Evolutionary conservation across 2,329 filamentous ascomycete species (phyloP), one percentile per base, ranked within the genome.

Genomic region (Chaetoscypha palmicola): DNA sequence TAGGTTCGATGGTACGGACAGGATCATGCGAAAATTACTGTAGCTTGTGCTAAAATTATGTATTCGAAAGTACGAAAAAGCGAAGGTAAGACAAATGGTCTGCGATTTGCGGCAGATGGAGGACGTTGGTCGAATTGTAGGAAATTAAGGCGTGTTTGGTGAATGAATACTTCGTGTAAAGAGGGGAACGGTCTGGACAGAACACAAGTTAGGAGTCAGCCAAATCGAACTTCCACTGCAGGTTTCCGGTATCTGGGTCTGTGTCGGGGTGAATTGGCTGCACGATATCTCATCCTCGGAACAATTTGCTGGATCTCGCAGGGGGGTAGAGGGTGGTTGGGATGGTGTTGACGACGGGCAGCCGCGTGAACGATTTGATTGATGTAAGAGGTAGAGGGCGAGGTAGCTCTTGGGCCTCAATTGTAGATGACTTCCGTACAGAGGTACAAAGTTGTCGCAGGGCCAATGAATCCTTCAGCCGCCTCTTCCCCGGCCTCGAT

Each of bases 151-250:
- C 21, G 8, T 24, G 39, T 35, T 23, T 41, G 12, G 39, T 34
- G 39, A 33, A 41, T 34, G 21, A 26, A 41, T 28, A 20, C 30
- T 41, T 41, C 19, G 48, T 50, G 54, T 57, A 30, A 52, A 53
- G 51, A 47, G 57, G 43, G 54, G 43, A 47, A 46, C 46, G 46
- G 53, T 49, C 50, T 58, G 48, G 40, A 48, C 34, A 46, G 45
- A 44, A 39, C 43, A 45, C 21, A 43, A 49, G 47, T 37, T 23
- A 46, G 31, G 35, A 49, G 52, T 60, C 49, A 59, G 58, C 50
- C 4, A 53, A 16, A 40, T 48, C 49, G 43, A 48, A 50, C 22
- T 35, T 45, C 30, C 45, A 45, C 55, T 56, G 53, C 57, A 54
- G 45, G 10, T 48, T 45, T 53, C 54, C 56, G 55, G 37, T 46